These are phyloP conservation scores for Alternaria triticina DNA, from an alignment of 2,329 filamentous ascomycete genomes.

Conservation along the genomic window DNA sequence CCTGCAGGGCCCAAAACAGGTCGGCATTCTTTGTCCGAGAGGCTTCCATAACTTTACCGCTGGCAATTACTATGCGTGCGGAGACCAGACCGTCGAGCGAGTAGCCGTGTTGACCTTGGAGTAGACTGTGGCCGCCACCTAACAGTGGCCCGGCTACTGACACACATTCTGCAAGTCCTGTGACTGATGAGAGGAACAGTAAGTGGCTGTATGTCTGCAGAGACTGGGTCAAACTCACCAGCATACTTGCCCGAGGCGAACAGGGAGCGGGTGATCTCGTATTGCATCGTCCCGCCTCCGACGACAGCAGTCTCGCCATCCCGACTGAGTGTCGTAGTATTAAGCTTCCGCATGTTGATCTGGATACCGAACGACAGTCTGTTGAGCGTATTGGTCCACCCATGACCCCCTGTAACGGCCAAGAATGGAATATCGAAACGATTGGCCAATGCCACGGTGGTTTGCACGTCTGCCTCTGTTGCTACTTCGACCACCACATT, in stretches of 20 bases:
- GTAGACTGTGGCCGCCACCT: slow-evolving; percentile 63
- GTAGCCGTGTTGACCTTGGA: slow-evolving; percentile 53
- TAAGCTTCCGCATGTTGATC: slow-evolving; percentile 42
- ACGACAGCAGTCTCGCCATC: slow-evolving; percentile 31
- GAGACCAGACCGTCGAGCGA: slow-evolving; percentile 43
- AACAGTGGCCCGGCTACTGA: slow-evolving; percentile 64
- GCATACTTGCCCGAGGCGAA: slow-evolving; percentile 39
- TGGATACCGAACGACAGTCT: slow-evolving; percentile 34
- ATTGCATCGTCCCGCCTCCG: slow-evolving; percentile 35
- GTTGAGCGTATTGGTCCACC: slow-evolving; percentile 35
- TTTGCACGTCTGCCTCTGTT: slow-evolving; percentile 24
- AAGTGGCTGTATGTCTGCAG: background rate
- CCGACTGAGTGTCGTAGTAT: slow-evolving; percentile 27
- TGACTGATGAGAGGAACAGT: slow-evolving; percentile 10
- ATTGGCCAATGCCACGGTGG: slow-evolving; percentile 14
- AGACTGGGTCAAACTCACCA: slow-evolving; percentile 21
- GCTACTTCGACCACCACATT: slow-evolving; percentile 23
- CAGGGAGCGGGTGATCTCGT: slow-evolving; percentile 33
- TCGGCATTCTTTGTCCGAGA: slow-evolving; percentile 38
- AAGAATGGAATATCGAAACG: slow-evolving; percentile 45
- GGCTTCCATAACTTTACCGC: slow-evolving; percentile 37
- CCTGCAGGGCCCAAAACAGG: slow-evolving; percentile 50
- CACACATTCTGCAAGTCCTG: slow-evolving; percentile 26
- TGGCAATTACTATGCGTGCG: slow-evolving; percentile 34
- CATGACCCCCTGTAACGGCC: slow-evolving; percentile 45